Evolutionary conservation across 2,329 filamentous ascomycete species (phyloP).

Genomic region (Pyrenochaeta sp.): DNA sequence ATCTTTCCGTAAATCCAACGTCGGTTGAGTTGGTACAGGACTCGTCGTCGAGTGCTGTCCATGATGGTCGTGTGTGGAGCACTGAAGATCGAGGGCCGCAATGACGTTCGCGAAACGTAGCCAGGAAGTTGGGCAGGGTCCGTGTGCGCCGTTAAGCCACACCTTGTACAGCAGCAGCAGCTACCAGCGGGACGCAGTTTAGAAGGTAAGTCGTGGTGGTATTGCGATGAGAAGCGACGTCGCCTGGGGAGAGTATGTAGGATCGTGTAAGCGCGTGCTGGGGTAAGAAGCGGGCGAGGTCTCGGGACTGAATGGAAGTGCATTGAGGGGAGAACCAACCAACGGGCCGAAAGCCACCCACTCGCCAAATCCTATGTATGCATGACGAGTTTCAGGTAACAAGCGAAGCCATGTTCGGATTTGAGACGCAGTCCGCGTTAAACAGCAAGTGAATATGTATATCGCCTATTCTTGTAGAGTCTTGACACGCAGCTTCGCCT

Average conservation of each 20-base stretch:
- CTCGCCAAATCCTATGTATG: conserved; percentile 15
- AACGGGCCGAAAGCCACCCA: conserved; percentile 18
- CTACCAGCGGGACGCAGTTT: conserved; percentile 3
- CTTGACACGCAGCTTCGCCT: not conserved
- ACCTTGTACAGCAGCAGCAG: conserved; percentile 6
- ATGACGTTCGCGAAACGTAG: conserved; percentile 43
- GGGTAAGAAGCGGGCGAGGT: conserved; percentile 17
- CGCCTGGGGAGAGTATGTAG: conserved; percentile 18
- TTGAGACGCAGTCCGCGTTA: not conserved
- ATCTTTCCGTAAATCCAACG: conserved; percentile 78
- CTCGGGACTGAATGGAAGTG: conserved; percentile 2
- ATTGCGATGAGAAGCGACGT: conserved; percentile 11
- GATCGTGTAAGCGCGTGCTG: conserved; percentile 22
- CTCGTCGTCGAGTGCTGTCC: conserved; percentile 61
- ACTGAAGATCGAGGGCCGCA: conserved; percentile 19
- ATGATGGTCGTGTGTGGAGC: conserved; percentile 40
- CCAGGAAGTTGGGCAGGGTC: conserved; percentile 14
- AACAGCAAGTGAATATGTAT: not conserved
- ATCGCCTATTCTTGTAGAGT: not conserved
- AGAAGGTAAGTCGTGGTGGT: conserved; percentile 10
- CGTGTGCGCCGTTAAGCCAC: conserved; percentile 26
- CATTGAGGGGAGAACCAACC: conserved; percentile 22
- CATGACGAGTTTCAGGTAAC: conserved; percentile 26
- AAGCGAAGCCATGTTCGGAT: conserved; percentile 2
- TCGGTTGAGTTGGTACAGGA: conserved; percentile 72